Evolutionary conservation across 176 grass and related monocot genomes (phyloP).

Genomic region (Cocos nucifera): DNA sequence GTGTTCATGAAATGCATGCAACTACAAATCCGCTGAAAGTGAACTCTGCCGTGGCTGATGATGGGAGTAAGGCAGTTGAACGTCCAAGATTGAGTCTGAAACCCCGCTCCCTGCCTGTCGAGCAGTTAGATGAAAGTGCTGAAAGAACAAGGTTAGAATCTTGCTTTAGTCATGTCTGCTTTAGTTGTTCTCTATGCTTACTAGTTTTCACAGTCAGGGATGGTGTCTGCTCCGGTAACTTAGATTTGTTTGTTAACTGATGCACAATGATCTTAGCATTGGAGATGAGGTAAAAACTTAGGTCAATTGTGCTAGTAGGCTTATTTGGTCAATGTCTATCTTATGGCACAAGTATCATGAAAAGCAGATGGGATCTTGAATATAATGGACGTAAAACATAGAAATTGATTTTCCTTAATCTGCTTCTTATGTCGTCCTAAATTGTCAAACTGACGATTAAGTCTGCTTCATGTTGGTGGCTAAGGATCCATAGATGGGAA

Average conservation of each 20-base stretch:
- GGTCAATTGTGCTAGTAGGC: too few relatives aligned
- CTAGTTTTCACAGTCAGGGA: neutral
- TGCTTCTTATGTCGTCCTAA: too few relatives aligned
- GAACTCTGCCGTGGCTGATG: conserved; percentile 29
- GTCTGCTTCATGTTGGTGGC: too few relatives aligned
- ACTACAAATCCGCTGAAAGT: conserved; percentile 27
- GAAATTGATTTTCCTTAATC: too few relatives aligned
- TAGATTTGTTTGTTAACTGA: neutral
- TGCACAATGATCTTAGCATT: neutral
- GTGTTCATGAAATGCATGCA: conserved; percentile 38
- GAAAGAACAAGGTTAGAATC: conserved; percentile 46
- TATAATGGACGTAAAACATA: too few relatives aligned
- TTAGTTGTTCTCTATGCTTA: neutral
- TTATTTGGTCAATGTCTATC: too few relatives aligned
- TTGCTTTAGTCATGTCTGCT: neutral
- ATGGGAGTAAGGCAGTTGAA: conserved; percentile 30
- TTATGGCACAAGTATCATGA: too few relatives aligned
- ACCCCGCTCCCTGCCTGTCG: conserved; percentile 39
- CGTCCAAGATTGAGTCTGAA: conserved; percentile 71
- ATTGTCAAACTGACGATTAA: too few relatives aligned
- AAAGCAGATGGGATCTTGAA: too few relatives aligned
- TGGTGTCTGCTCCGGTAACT: too few relatives aligned
- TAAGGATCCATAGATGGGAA: too few relatives aligned
- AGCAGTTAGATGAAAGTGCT: conserved; percentile 39
- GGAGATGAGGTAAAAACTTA: too few relatives aligned